A percentile compares a stretch with the other conserved stretches of the same genome.
These are phyloP conservation scores for Dipodascus geniculatus DNA, from an alignment of 805 yeast species.

Conservation along the genomic window DNA sequence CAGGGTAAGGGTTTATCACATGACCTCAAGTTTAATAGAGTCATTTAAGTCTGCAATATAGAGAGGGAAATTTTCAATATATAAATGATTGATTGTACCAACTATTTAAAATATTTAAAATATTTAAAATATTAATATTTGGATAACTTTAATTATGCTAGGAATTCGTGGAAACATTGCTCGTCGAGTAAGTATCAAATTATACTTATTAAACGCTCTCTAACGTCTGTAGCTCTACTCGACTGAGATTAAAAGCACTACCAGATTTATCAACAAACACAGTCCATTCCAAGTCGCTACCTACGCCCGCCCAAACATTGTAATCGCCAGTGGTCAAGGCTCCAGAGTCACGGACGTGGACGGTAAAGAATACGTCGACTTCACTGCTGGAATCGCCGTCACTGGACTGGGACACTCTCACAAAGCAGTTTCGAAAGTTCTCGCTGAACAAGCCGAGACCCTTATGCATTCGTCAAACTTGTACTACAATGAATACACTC, in stretches of 20 bases:
- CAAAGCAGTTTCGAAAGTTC: slow-evolving; percentile 57
- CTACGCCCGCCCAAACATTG: slow-evolving; percentile 32
- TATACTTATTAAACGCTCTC: no score
- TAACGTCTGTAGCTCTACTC: neutral
- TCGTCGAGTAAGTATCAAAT: neutral
- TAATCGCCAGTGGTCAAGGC: slow-evolving; percentile 72
- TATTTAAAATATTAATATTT: no score
- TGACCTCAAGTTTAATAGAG: no score
- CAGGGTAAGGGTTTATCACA: no score
- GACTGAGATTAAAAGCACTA: neutral
- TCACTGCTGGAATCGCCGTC: slow-evolving; percentile 94
- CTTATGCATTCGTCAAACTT: slow-evolving; percentile 79
- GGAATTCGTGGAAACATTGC: no score
- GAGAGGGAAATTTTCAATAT: no score
- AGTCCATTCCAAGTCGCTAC: slow-evolving; percentile 25
- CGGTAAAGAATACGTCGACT: slow-evolving; percentile 67
- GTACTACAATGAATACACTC: slow-evolving; percentile 75
- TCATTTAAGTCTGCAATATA: no score
- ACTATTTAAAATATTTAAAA: no score
- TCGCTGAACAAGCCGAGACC: slow-evolving; percentile 58
- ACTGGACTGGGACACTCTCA: slow-evolving; percentile 88
- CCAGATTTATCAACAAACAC: slow-evolving; percentile 4
- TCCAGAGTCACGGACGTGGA: slow-evolving; percentile 73
- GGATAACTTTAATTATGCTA: no score
- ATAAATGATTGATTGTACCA: no score